Conservation (phyloP, 1,284 basidiomycete genomes). For the Puccinia polysora region DNA sequence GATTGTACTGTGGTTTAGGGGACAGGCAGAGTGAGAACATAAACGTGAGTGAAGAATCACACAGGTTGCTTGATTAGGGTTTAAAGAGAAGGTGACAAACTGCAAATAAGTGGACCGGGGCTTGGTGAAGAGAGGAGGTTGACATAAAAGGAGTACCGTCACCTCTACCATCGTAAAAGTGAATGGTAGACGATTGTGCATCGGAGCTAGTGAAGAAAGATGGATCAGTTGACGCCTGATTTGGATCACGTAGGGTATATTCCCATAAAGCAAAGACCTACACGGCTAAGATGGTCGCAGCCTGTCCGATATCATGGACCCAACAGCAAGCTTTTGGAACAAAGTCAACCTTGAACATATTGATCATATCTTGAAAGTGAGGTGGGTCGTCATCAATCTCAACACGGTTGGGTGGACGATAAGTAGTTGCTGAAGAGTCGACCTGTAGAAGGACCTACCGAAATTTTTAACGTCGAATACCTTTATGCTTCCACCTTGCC, state of each 20-base stretch:
- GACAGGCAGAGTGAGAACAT: neutral
- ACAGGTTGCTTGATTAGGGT: slow-evolving; percentile 7
- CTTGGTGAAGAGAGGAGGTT: slow-evolving; percentile 71
- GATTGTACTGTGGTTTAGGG: slow-evolving; percentile 73
- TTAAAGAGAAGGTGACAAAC: slow-evolving; percentile 59
- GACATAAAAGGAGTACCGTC: slow-evolving; percentile 70
- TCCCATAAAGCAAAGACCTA: slow-evolving; percentile 54
- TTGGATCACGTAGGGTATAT: neutral
- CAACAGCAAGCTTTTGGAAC: slow-evolving; percentile 82
- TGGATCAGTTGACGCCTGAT: neutral
- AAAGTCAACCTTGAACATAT: slow-evolving; percentile 85
- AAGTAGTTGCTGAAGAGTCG: slow-evolving; percentile 24
- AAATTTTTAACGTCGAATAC: slow-evolving; percentile 98
- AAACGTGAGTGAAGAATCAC: neutral
- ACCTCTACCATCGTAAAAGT: slow-evolving; percentile 87
- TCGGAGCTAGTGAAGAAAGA: slow-evolving; percentile 64
- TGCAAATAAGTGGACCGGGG: slow-evolving; percentile 82
- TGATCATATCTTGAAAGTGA: slow-evolving; percentile 87
- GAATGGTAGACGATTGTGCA: slow-evolving; percentile 66
- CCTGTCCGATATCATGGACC: slow-evolving; percentile 84
- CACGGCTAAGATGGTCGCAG: slow-evolving; percentile 81
- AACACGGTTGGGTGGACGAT: neutral
- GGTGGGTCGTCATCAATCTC: too few relatives aligned
- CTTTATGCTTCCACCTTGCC: slow-evolving; percentile 68
- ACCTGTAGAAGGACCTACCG: slow-evolving; percentile 62